phyloP scores from a whole-genome alignment of 176 grass and related monocot species.

The Tillandsia leiboldiana region DNA sequence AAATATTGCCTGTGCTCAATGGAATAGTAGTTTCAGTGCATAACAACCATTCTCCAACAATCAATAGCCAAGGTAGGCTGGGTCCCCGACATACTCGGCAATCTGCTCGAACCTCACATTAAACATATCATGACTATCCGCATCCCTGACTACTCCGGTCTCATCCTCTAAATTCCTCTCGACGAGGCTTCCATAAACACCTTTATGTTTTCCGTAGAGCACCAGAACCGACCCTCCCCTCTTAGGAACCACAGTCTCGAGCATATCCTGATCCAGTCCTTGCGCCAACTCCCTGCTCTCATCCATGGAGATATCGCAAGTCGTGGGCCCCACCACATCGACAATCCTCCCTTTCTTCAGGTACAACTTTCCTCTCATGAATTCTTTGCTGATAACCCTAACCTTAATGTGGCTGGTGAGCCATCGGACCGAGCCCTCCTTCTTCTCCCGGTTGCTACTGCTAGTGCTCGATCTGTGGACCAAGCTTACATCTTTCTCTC shows the following conservation, averaged over 20 bases:
- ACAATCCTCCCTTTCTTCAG: slow-evolving; percentile 75
- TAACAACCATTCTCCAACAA: background rate
- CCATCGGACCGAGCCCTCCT: slow-evolving; percentile 36
- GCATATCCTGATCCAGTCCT: slow-evolving; percentile 81
- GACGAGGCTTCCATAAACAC: slow-evolving; percentile 65
- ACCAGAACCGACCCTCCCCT: slow-evolving; percentile 65
- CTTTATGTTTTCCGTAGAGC: slow-evolving; percentile 73
- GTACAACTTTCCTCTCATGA: slow-evolving; percentile 55
- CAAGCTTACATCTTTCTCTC: slow-evolving; percentile 9
- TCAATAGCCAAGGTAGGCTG: slow-evolving; percentile 63
- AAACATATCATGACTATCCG: slow-evolving; percentile 61
- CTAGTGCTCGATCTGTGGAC: slow-evolving; percentile 14
- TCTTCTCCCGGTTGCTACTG: slow-evolving; percentile 19
- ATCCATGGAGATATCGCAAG: slow-evolving; percentile 75
- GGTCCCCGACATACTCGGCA: slow-evolving; percentile 78
- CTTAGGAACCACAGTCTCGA: slow-evolving; percentile 82
- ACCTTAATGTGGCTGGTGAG: slow-evolving; percentile 82
- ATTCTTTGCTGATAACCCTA: slow-evolving; percentile 66
- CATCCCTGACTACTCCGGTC: slow-evolving; percentile 55
- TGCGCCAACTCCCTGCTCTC: slow-evolving; percentile 59
- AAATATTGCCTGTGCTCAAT: background rate
- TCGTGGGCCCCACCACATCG: slow-evolving; percentile 77
- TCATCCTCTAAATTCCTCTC: slow-evolving; percentile 56
- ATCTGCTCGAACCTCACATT: slow-evolving; percentile 70
- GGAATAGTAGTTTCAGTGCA: background rate